phyloP scores from a whole-genome alignment of 805 yeast species.

The Lipomyces sp. region DNA sequence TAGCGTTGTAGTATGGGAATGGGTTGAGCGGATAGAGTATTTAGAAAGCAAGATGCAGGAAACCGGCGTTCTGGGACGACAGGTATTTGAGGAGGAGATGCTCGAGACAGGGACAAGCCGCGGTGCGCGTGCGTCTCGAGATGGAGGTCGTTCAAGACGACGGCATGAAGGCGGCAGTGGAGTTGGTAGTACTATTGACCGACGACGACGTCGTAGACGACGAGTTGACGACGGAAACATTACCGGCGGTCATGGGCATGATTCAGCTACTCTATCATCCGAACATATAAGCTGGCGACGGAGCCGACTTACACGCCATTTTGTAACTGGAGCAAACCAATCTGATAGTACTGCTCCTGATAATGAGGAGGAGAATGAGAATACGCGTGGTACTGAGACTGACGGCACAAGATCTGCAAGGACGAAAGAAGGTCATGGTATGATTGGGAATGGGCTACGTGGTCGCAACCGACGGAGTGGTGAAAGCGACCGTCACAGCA shows the following conservation, averaged over 20 bases:
- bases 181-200: background rate
- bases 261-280: background rate
- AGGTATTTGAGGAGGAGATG: slow-evolving; percentile 54
- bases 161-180: slow-evolving; percentile 7
- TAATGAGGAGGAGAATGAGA: background rate
- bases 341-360: slow-evolving; percentile 7
- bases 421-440: background rate
- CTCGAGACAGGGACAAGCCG: slow-evolving; percentile 37
- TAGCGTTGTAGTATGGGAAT: slow-evolving; percentile 66
- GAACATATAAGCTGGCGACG: background rate
- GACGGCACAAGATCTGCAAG: background rate
- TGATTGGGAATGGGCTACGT: background rate
- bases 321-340: background rate
- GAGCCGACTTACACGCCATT: background rate
- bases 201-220: slow-evolving; percentile 8
- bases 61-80: slow-evolving; percentile 66
- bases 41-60: slow-evolving; percentile 58
- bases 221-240: background rate
- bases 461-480: background rate
- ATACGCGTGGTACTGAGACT: background rate
- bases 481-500: background rate
- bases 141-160: slow-evolving; percentile 16
- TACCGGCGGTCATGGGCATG: background rate
- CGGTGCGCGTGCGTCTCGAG: slow-evolving; percentile 29
- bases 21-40: slow-evolving; percentile 61